A percentile compares a stretch with the other conserved stretches of the same genome.
These are phyloP conservation scores for Effrenium voratum DNA, from an alignment of 73 alveolate species.

Conservation along the genomic window DNA sequence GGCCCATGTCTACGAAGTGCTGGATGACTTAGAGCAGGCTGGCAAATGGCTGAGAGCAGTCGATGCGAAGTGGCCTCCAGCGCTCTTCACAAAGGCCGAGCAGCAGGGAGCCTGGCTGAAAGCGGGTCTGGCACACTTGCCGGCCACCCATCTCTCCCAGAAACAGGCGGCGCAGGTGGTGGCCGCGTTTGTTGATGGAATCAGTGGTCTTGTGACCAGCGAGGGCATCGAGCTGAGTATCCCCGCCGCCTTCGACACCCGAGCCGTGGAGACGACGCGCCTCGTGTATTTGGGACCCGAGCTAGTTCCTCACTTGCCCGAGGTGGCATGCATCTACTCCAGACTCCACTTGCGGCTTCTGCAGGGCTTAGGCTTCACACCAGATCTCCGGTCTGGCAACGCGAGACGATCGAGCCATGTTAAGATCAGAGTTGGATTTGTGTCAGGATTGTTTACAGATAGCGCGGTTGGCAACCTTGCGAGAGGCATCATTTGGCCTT, in stretches of 20 bases:
- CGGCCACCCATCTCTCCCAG: constrained; percentile 42
- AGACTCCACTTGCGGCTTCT: neutral
- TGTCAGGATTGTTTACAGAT: constrained; percentile 30
- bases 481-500: constrained; percentile 69
- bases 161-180: neutral
- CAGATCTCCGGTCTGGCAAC: neutral
- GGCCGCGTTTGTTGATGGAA: neutral
- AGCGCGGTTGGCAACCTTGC: constrained; percentile 80
- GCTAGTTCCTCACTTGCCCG: constrained; percentile 1
- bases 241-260: constrained; percentile 51
- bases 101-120: constrained; percentile 48
- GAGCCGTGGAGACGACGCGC: constrained; percentile 52
- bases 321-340: neutral
- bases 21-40: constrained; percentile 42
- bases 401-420: too few relatives aligned
- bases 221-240: constrained; percentile 16
- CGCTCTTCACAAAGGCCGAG: neutral
- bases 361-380: neutral
- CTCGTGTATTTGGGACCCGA: constrained; percentile 27
- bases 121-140: constrained; percentile 10
- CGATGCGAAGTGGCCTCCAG: neutral
- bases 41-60: neutral
- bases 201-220: neutral
- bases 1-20: constrained; percentile 52
- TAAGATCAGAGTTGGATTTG: neutral